Conservation (phyloP, 2,329 filamentous ascomycete genomes). For the Xylariaceae sp. region DNA sequence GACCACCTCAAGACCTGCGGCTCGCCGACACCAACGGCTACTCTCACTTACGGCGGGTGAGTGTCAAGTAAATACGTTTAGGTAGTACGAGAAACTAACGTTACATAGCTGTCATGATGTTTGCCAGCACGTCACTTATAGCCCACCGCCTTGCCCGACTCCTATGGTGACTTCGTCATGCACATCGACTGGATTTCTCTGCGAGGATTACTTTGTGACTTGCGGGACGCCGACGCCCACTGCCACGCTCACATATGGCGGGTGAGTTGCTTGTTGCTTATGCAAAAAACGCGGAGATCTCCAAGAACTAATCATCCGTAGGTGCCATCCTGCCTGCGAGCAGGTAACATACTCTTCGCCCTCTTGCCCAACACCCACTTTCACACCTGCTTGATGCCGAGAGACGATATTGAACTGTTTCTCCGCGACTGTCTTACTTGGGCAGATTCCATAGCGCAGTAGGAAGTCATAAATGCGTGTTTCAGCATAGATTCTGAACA, state of each 20-base stretch:
- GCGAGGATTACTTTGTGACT: slow-evolving; percentile 17
- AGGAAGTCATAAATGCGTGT: too few species aligned
- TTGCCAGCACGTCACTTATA: background rate
- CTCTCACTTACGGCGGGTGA: slow-evolving; percentile 17
- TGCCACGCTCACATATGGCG: slow-evolving; percentile 7
- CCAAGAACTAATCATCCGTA: background rate
- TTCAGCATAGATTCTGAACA: too few species aligned
- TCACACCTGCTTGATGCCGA: too few species aligned
- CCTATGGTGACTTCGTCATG: slow-evolving; percentile 7
- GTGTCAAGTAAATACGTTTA: background rate
- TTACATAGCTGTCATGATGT: background rate
- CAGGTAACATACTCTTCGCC: slow-evolving; percentile 11
- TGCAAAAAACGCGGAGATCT: background rate
- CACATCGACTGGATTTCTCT: slow-evolving; percentile 17
- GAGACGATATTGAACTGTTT: too few species aligned
- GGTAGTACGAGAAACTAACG: background rate
- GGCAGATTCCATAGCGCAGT: too few species aligned
- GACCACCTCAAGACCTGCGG: slow-evolving; percentile 23
- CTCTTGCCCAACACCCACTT: slow-evolving; percentile 9
- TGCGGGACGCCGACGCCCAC: slow-evolving; percentile 21
- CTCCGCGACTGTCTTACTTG: too few species aligned
- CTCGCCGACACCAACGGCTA: slow-evolving; percentile 20
- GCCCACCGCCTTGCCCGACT: slow-evolving; percentile 1
- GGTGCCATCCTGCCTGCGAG: slow-evolving; percentile 12
- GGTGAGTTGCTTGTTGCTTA: background rate